Conservation (phyloP, 768 basidiomycete species). For the Russula vinacea region DNA sequence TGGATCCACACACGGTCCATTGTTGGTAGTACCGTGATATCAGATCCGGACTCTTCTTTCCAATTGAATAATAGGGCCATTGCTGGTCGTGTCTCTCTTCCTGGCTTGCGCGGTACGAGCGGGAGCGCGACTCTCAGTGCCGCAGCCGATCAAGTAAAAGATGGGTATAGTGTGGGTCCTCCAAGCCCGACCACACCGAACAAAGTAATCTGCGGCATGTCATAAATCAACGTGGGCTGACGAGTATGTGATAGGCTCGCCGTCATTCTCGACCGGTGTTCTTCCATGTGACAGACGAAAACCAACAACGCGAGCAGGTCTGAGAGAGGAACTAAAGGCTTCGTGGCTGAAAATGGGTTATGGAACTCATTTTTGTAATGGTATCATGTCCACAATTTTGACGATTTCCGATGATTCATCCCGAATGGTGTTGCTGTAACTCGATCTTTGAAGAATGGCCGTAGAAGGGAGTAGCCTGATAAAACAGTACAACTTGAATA, state of each 20-base stretch:
- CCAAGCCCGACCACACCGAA: background rate
- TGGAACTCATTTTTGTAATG: background rate
- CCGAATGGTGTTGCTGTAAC: background rate
- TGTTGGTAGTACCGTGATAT: background rate
- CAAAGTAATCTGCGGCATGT: background rate
- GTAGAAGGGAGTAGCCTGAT: too few relatives aligned
- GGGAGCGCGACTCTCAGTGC: background rate
- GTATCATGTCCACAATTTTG: background rate
- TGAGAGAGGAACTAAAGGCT: background rate
- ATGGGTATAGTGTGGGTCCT: background rate
- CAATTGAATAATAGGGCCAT: background rate
- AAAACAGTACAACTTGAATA: too few relatives aligned
- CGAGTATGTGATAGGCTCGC: background rate
- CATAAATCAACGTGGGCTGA: background rate
- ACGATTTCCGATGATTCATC: background rate
- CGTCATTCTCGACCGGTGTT: background rate
- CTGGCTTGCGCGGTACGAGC: background rate
- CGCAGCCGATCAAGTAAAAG: background rate
- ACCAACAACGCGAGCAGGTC: background rate
- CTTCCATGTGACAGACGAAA: background rate
- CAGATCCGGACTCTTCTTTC: background rate
- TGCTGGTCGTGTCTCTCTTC: background rate
- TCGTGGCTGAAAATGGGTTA: background rate
- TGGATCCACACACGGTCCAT: conserved; percentile 1
- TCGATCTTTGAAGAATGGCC: background rate